Conservation (phyloP, 192 early-diverging fungal species). For the Rhizoclosmatium sp. region DNA sequence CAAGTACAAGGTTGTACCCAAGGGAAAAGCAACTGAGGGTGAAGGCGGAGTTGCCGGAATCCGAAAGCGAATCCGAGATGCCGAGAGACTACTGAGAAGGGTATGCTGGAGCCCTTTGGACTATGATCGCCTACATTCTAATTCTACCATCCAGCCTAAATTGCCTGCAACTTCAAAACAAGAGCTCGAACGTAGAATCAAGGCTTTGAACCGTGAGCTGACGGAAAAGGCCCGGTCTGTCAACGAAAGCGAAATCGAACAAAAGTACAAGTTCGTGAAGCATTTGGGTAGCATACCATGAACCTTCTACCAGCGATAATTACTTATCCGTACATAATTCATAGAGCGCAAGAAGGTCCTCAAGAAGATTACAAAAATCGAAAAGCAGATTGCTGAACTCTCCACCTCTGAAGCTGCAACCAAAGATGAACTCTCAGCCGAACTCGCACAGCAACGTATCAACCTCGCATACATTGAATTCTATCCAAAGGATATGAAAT, state of each 20-base stretch:
- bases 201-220: conserved; percentile 41
- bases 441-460: conserved; percentile 20
- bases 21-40: conserved; percentile 25
- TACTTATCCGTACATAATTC: neutral
- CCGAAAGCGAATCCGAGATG: conserved; percentile 46
- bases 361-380: conserved; percentile 23
- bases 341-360: conserved; percentile 46
- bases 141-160: conserved; percentile 31
- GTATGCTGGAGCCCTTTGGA: neutral
- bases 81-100: conserved; percentile 40
- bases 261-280: conserved; percentile 53
- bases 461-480: conserved; percentile 40
- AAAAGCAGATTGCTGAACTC: conserved; percentile 8
- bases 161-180: conserved; percentile 38
- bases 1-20: conserved; percentile 21
- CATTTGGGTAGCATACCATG: conserved; percentile 43
- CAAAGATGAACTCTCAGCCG: neutral
- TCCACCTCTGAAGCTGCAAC: neutral
- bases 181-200: conserved; percentile 50
- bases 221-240: neutral
- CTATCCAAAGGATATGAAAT: conserved; percentile 55
- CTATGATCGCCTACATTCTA: neutral
- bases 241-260: conserved; percentile 39
- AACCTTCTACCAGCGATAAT: neutral
- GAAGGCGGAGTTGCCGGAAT: conserved; percentile 29